Evolutionary conservation across 768 basidiomycete species (phyloP).

Genomic region (Psilocybe tampanensis): DNA sequence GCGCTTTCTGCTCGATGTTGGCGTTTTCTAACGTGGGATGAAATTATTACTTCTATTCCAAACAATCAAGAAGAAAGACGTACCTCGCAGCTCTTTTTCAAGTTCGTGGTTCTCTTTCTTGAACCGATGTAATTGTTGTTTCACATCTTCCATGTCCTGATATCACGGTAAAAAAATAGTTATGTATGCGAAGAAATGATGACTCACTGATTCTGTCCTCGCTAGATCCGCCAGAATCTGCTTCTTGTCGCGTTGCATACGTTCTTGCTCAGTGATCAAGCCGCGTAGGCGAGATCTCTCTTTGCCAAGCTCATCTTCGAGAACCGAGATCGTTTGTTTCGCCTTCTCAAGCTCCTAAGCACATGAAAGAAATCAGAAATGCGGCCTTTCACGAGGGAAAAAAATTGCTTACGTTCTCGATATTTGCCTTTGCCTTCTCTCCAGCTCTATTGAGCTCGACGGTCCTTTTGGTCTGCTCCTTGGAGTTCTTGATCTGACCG

Average conservation of each 20-base stretch:
- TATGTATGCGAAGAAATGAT: background rate
- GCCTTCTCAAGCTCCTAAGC: slow-evolving; percentile 72
- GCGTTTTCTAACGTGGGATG: slow-evolving; percentile 55
- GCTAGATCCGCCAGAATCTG: slow-evolving; percentile 64
- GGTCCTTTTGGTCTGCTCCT: slow-evolving; percentile 57
- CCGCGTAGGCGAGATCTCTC: slow-evolving; percentile 70
- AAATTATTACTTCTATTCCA: background rate
- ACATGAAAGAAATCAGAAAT: background rate
- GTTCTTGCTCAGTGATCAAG: slow-evolving; percentile 64
- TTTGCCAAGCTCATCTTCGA: slow-evolving; percentile 70
- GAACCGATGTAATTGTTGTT: slow-evolving; percentile 62
- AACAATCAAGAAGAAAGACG: background rate
- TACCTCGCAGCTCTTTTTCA: slow-evolving; percentile 71
- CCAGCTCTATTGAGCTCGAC: slow-evolving; percentile 53
- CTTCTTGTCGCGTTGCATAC: slow-evolving; percentile 65
- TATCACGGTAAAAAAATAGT: background rate
- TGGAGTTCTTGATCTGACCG: slow-evolving; percentile 55
- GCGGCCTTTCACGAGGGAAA: background rate
- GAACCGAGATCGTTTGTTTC: slow-evolving; percentile 61
- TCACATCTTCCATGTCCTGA: slow-evolving; percentile 82
- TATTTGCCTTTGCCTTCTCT: slow-evolving; percentile 48
- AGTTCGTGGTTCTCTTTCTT: slow-evolving; percentile 77
- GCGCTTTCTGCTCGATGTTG: slow-evolving; percentile 73
- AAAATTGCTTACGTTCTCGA: slow-evolving; percentile 52
- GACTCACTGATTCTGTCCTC: slow-evolving; percentile 68